phyloP scores from a whole-genome alignment of 2,329 filamentous ascomycete species.

The Epichloe baconii region DNA sequence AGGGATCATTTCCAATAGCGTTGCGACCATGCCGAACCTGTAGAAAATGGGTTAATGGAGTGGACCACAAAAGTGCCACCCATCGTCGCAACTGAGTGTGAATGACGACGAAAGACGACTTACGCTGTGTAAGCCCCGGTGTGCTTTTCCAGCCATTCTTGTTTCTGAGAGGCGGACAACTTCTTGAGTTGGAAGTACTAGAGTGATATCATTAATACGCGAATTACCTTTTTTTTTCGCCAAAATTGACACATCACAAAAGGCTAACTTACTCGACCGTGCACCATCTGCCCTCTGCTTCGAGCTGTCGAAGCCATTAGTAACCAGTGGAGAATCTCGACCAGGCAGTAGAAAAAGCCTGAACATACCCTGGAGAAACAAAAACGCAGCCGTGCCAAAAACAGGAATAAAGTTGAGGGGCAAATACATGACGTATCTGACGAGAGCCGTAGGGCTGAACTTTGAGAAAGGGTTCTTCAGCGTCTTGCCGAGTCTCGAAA shows the following conservation, averaged over 20 bases:
- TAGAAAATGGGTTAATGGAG: slow-evolving; percentile 6
- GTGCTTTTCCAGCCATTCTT: slow-evolving; percentile 57
- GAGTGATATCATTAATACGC: slow-evolving; percentile 5
- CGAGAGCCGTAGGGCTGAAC: slow-evolving; percentile 47
- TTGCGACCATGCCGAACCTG: slow-evolving; percentile 64
- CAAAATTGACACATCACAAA: neutral
- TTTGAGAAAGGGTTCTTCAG: slow-evolving; percentile 44
- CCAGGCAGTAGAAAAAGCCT: neutral
- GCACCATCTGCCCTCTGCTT: slow-evolving; percentile 33
- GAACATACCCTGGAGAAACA: slow-evolving; percentile 54
- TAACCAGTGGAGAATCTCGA: no score
- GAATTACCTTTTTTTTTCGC: neutral
- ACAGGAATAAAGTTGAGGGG: slow-evolving; percentile 90
- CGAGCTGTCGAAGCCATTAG: slow-evolving; percentile 23
- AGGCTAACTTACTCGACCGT: slow-evolving; percentile 36
- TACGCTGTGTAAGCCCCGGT: slow-evolving; percentile 71
- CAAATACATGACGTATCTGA: slow-evolving; percentile 73
- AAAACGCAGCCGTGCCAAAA: slow-evolving; percentile 70
- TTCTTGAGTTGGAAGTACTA: slow-evolving; percentile 87
- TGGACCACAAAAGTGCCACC: neutral
- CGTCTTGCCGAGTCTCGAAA: slow-evolving; percentile 42
- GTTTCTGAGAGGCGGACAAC: slow-evolving; percentile 53
- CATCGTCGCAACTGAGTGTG: neutral
- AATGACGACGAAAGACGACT: slow-evolving; percentile 18
- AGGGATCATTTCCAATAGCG: slow-evolving; percentile 73